These are phyloP conservation scores for Pseudonitzschia pungens DNA, from an alignment of 108 stramenopile species.

Conservation along the genomic window DNA sequence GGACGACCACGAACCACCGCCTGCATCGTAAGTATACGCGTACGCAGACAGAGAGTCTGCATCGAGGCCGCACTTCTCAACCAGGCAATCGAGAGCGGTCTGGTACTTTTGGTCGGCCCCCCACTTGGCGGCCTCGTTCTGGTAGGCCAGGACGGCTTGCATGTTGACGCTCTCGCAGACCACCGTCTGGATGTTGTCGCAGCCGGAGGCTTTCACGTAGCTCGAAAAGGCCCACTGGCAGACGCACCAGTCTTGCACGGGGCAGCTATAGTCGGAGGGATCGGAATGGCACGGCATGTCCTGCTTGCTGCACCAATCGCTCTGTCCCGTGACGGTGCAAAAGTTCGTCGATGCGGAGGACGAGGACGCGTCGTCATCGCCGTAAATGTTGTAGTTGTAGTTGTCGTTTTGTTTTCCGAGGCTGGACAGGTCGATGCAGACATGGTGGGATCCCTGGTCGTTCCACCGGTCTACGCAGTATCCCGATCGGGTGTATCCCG, in stretches of 20 bases:
- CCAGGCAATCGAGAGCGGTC: too few relatives aligned
- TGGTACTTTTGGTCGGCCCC: too few relatives aligned
- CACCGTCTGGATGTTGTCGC: slow-evolving; percentile 61
- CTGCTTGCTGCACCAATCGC: slow-evolving; percentile 36
- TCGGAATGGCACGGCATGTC: slow-evolving; percentile 52
- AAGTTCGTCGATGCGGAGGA: too few relatives aligned
- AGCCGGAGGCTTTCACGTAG: slow-evolving; percentile 65
- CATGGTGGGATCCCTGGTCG: slow-evolving; percentile 57
- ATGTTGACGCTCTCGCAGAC: slow-evolving; percentile 58
- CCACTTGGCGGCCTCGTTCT: too few relatives aligned
- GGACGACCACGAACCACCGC: too few relatives aligned
- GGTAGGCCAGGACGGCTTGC: slow-evolving; percentile 52
- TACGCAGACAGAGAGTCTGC: too few relatives aligned
- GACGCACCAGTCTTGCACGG: slow-evolving; percentile 58
- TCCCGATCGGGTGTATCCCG: slow-evolving; percentile 54
- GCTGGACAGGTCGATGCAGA: slow-evolving; percentile 50
- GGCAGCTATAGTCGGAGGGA: slow-evolving; percentile 13
- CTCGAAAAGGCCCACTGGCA: slow-evolving; percentile 74
- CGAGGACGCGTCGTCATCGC: too few relatives aligned
- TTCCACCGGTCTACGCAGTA: slow-evolving; percentile 47
- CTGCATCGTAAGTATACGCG: too few relatives aligned
- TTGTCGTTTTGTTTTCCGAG: not conserved
- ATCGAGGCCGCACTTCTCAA: too few relatives aligned
- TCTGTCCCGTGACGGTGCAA: slow-evolving; percentile 62
- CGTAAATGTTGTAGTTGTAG: too few relatives aligned